Evolutionary conservation across 2,329 filamentous ascomycete species (phyloP).

Genomic region (Grosmannia penicillata): DNA sequence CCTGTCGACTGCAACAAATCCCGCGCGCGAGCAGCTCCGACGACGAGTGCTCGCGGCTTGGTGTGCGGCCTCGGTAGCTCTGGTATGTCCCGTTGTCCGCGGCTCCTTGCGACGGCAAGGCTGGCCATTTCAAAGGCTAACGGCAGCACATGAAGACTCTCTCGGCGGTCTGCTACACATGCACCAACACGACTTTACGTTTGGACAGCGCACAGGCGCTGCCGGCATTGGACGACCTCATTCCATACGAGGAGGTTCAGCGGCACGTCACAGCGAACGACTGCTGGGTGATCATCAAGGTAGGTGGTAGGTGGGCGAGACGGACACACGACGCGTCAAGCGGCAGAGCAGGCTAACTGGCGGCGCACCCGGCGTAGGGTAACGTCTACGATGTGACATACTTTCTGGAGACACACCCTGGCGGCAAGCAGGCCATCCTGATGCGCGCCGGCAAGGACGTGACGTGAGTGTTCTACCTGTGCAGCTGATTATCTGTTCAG

Average conservation of each 20-base stretch:
- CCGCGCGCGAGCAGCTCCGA: neutral
- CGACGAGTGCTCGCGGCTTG: neutral
- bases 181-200: neutral
- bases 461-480: neutral
- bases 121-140: no score
- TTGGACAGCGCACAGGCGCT: neutral
- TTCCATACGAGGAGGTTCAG: conserved; percentile 4
- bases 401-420: conserved; percentile 72
- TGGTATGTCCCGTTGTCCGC: neutral
- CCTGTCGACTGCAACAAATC: neutral
- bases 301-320: neutral
- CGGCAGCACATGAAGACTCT: neutral
- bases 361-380: no score
- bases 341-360: neutral
- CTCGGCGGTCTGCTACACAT: neutral
- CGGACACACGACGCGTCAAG: neutral
- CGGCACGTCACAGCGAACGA: conserved; percentile 2
- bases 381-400: conserved; percentile 70
- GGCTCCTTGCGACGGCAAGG: no score
- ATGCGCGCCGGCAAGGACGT: conserved; percentile 4
- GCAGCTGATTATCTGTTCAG: neutral
- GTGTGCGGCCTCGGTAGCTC: neutral
- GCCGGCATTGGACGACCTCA: neutral
- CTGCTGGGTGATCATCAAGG: conserved; percentile 7
- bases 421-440: conserved; percentile 30